phyloP scores from a whole-genome alignment of 257 asterid species.

The Orobanche coerulescens region DNA sequence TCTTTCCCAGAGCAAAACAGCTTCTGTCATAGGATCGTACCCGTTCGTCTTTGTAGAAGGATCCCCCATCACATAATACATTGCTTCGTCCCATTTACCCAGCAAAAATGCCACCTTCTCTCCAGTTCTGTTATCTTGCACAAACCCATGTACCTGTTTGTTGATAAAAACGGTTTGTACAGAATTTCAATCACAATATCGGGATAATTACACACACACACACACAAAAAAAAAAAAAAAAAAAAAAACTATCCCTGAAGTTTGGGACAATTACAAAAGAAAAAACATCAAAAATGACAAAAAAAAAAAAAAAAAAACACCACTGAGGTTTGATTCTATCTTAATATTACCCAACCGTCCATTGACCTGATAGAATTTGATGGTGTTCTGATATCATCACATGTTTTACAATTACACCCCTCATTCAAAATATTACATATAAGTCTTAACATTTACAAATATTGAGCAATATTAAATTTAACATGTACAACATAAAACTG shows the following conservation, averaged over 20 bases:
- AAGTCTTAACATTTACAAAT: neutral
- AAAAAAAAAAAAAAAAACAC: neutral
- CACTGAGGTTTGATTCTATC: neutral
- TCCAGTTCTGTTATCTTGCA: constrained; percentile 93
- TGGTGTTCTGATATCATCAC: neutral
- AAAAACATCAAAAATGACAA: neutral
- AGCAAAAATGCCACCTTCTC: constrained; percentile 88
- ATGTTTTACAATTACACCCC: neutral
- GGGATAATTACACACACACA: too few species aligned
- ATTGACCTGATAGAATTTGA: neutral
- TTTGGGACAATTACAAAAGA: neutral
- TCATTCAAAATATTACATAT: neutral
- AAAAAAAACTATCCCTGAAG: too few species aligned
- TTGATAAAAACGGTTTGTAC: neutral
- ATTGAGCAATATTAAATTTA: neutral
- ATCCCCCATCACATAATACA: constrained; percentile 94
- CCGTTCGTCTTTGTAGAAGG: constrained; percentile 87
- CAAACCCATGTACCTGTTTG: constrained; percentile 85
- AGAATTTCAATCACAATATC: too few species aligned
- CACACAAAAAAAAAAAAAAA: too few species aligned
- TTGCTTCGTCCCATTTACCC: constrained; percentile 98
- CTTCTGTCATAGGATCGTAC: constrained; percentile 95
- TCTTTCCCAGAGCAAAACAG: constrained; percentile 92
- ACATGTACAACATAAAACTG: neutral
- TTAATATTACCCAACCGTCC: neutral